These are phyloP conservation scores for Heimioporus punctisporus DNA, from an alignment of 1,284 basidiomycete species.

Conservation along the genomic window DNA sequence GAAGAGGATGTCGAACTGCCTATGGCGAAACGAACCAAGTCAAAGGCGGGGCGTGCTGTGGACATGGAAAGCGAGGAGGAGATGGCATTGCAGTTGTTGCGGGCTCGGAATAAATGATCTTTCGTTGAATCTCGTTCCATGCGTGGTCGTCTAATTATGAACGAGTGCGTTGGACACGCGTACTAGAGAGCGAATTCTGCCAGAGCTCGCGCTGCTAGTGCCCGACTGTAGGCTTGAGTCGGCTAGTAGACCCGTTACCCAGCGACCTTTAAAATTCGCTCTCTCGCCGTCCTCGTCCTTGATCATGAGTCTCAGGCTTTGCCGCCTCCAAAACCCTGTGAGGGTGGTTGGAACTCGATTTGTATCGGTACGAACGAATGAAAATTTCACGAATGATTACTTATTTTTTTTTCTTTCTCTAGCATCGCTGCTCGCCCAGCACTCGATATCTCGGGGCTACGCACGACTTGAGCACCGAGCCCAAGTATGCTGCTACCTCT, in stretches of 20 bases:
- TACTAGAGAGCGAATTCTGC: slow-evolving; percentile 26
- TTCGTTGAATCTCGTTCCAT: slow-evolving; percentile 1
- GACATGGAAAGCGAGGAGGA: slow-evolving; percentile 54
- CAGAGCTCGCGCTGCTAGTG: background rate
- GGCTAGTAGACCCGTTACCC: too few species aligned
- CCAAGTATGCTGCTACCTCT: slow-evolving; percentile 33
- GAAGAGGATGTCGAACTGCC: slow-evolving; percentile 30
- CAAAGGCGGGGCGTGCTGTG: slow-evolving; percentile 2
- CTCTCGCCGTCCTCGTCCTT: background rate
- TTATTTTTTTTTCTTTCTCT: background rate
- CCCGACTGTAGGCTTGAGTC: too few species aligned
- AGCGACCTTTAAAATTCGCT: background rate
- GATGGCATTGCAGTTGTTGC: slow-evolving; percentile 48
- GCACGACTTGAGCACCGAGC: slow-evolving; percentile 21
- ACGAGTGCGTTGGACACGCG: background rate
- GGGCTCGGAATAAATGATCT: slow-evolving; percentile 20
- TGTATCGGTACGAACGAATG: slow-evolving; percentile 21
- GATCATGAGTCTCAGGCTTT: slow-evolving; percentile 17
- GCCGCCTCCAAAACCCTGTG: slow-evolving; percentile 13
- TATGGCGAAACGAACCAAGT: slow-evolving; percentile 44
- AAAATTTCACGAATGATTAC: background rate
- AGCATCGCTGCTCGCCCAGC: slow-evolving; percentile 23
- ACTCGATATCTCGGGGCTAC: slow-evolving; percentile 30
- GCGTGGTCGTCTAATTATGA: background rate
- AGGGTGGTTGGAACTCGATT: slow-evolving; percentile 14